phyloP scores from a whole-genome alignment of 179 eudicot genomes.

The Drosera spatulata region DNA sequence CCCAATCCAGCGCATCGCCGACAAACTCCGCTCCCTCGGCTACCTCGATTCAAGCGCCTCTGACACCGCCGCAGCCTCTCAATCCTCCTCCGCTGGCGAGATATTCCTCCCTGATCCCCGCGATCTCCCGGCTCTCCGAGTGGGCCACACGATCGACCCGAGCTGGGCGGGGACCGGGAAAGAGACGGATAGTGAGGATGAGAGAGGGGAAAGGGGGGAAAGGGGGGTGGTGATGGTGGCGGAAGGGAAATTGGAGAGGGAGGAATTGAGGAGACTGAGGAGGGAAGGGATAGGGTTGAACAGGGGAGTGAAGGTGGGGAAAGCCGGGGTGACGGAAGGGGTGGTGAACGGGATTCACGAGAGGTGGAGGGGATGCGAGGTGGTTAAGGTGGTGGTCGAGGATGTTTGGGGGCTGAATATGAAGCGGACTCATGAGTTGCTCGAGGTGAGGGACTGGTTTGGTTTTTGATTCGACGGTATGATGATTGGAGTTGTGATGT shows the following conservation, averaged over 20 bases:
- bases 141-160: constrained; percentile 80
- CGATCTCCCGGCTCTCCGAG: constrained; percentile 47
- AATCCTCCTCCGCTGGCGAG: constrained; percentile 28
- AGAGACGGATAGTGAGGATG: constrained; percentile 4
- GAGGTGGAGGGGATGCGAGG: constrained; percentile 69
- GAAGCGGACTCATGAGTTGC: constrained; percentile 84
- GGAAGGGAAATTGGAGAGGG: constrained; percentile 44
- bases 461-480: not conserved
- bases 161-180: constrained; percentile 86
- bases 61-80: constrained; percentile 11
- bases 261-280: constrained; percentile 65
- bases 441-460: constrained; percentile 38
- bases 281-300: constrained; percentile 47
- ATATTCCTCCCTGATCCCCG: constrained; percentile 62
- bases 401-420: constrained; percentile 78
- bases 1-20: constrained; percentile 87
- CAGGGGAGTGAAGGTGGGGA: constrained; percentile 78
- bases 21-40: constrained; percentile 81
- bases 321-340: constrained; percentile 92
- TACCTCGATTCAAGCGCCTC: constrained; percentile 34
- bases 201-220: constrained; percentile 14
- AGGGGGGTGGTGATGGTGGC: constrained; percentile 44
- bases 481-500: too few relatives aligned
- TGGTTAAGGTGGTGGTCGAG: constrained; percentile 68
- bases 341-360: constrained; percentile 93